Base-by-base conservation (phyloP, 345 rosid genomes). In the Dimocarpus longan region DNA sequence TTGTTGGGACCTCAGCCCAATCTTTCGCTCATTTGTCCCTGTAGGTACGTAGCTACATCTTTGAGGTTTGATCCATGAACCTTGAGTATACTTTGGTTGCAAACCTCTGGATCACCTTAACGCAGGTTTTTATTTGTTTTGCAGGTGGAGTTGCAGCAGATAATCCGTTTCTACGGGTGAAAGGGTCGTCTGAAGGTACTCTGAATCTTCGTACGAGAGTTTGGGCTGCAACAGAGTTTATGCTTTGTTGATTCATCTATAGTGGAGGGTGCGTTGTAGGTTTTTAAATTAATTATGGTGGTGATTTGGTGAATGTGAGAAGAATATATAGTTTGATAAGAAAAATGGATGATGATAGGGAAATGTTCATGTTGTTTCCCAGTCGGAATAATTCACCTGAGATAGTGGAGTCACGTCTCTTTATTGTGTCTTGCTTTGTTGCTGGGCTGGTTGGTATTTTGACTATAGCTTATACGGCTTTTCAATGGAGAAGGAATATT, bases 401-500 rank as follows among this genome's bases (percentile, higher is more conserved):
- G n/a, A 48, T 79, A 46, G 75, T 71, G 0, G 95, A 88, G 72
- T 96, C 97, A 76, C 87, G 40, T 13, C 80, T 92, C 56, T 88
- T 93, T 64, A 84, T 93, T 72, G 22, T 93, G 65, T 88, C 97
- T 57, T 92, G 94, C 26, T 78, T 89, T 50, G 71, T 90, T 32
- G 97, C 98, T 80, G 94, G 91, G 22, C 83, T 93, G 44, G 87
- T 94, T 85, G 98, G 99, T 73, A 81, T 96, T 70, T 80, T 91
- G 80, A 94, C 98, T 24, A 94, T 96, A 60, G 91, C 92, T 69
- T 96, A 90, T 82, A 92, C 97, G 0, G 97, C 98, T 78, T 93
- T 91, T 76, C 99, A 96, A 70, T 96, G 99, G 99, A 87, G 99
- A 75, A 89, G 98, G 77, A 94, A 96, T 78, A 93, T 94, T 81